phyloP scores from a whole-genome alignment of 768 basidiomycete species.

The Guyanaporus albipodus region DNA sequence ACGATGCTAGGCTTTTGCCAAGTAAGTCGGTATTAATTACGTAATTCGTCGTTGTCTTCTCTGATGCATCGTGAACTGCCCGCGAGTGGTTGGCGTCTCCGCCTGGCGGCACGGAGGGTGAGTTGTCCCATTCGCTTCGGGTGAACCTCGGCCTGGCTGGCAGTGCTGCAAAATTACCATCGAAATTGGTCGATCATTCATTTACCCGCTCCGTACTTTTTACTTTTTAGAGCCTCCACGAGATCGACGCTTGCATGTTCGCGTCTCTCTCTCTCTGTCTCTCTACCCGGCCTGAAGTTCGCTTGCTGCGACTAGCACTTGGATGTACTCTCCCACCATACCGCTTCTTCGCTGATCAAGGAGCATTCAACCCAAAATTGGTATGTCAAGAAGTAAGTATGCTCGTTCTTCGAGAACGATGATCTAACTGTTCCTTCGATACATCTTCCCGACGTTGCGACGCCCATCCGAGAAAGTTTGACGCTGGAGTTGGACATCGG shows the following conservation, averaged over 20 bases:
- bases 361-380: constrained; percentile 12
- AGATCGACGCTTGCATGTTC: constrained; percentile 12
- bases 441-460: constrained; percentile 7
- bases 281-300: not conserved
- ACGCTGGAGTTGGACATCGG: constrained; percentile 10
- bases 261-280: not conserved
- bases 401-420: constrained; percentile 7
- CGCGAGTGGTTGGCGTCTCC: not conserved
- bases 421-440: constrained; percentile 14
- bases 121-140: constrained; percentile 4
- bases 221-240: constrained; percentile 1
- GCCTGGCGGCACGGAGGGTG: constrained; percentile 5
- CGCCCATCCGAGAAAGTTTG: constrained; percentile 1
- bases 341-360: constrained; percentile 24
- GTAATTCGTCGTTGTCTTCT: constrained; percentile 23
- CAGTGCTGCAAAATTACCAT: constrained; percentile 2
- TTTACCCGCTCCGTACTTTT: constrained; percentile 2
- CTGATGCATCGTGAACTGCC: constrained; percentile 15
- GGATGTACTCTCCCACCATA: not conserved
- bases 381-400: constrained; percentile 24
- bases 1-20: constrained; percentile 10
- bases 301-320: not conserved
- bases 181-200: constrained; percentile 26
- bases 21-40: constrained; percentile 15
- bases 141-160: not conserved